Evolutionary conservation across 2,329 filamentous ascomycete genomes (phyloP).

Genomic region (Ampelomyces quisqualis): DNA sequence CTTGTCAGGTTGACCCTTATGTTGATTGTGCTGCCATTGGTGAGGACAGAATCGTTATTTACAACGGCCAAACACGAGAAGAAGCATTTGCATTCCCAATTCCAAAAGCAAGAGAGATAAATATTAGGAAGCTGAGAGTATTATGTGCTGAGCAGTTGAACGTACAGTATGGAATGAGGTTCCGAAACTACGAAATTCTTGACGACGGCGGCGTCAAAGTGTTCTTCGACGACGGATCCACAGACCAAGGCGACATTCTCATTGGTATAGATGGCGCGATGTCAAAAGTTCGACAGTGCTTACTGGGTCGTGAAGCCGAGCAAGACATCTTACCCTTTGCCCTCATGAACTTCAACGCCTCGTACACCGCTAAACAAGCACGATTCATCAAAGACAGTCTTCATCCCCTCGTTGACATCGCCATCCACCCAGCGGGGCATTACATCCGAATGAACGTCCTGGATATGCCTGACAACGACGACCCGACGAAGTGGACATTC

Average conservation of each 20-base stretch:
- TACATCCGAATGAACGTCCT: slow-evolving; percentile 36
- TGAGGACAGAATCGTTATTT: slow-evolving; percentile 35
- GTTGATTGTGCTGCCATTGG: slow-evolving; percentile 29
- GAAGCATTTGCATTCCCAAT: slow-evolving; percentile 40
- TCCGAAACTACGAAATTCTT: slow-evolving; percentile 15
- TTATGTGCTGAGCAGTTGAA: slow-evolving; percentile 40
- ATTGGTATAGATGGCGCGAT: slow-evolving; percentile 33
- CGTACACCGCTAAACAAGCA: slow-evolving; percentile 28
- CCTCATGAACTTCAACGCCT: slow-evolving; percentile 35
- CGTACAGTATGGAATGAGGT: slow-evolving; percentile 32
- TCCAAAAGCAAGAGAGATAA: slow-evolving; percentile 36
- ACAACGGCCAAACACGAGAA: slow-evolving; percentile 40
- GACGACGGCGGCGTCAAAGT: slow-evolving; percentile 29
- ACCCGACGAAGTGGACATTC: slow-evolving; percentile 41
- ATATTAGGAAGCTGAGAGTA: slow-evolving; percentile 42
- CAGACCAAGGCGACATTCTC: slow-evolving; percentile 21
- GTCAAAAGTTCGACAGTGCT: slow-evolving; percentile 28
- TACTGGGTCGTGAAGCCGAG: slow-evolving; percentile 19
- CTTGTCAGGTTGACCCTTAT: slow-evolving; percentile 38
- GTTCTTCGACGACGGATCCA: slow-evolving; percentile 28
- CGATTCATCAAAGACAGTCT: slow-evolving; percentile 26
- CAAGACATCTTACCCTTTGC: slow-evolving; percentile 31
- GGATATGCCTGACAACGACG: slow-evolving; percentile 34
- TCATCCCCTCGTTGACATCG: slow-evolving; percentile 36
- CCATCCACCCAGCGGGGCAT: slow-evolving; percentile 34